Percentiles rank a stretch among this genome's conserved stretches.
Conservation (phyloP, 306 rosid genomes). For the Senna siamea region DNA sequence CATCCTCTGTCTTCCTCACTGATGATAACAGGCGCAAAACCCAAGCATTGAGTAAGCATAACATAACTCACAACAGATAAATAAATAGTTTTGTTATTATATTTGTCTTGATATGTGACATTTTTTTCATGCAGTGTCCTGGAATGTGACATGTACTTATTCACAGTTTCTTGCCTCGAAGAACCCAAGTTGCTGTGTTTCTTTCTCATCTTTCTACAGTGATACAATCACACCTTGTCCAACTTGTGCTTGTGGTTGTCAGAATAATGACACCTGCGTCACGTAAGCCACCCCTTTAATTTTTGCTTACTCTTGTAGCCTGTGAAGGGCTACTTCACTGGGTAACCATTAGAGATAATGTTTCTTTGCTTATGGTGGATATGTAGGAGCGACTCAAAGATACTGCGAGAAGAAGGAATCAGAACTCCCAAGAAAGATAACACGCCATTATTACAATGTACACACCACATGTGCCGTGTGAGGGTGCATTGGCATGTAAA, state of each 20-base stretch:
- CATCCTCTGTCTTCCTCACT: slow-evolving; percentile 61
- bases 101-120: too few species aligned
- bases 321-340: too few species aligned
- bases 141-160: slow-evolving; percentile 95
- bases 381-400: slow-evolving; percentile 65
- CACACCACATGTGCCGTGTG: slow-evolving; percentile 83
- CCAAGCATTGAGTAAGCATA: slow-evolving; percentile 68
- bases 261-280: slow-evolving; percentile 68
- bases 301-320: not conserved
- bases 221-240: slow-evolving; percentile 79
- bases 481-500: slow-evolving; percentile 92
- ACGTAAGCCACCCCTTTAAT: slow-evolving; percentile 55
- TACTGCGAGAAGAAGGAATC: slow-evolving; percentile 51
- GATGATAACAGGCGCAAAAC: slow-evolving; percentile 64
- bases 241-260: slow-evolving; percentile 92
- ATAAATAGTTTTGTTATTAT: too few species aligned
- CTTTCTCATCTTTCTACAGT: slow-evolving; percentile 90
- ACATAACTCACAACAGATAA: not conserved
- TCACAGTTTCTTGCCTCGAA: slow-evolving; percentile 88
- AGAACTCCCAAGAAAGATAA: slow-evolving; percentile 62
- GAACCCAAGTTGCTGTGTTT: slow-evolving; percentile 93
- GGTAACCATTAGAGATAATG: not conserved
- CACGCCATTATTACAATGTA: slow-evolving; percentile 82
- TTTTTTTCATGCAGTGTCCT: slow-evolving; percentile 78
- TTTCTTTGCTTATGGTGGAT: slow-evolving; percentile 20